Evolutionary conservation across 2,329 filamentous ascomycete species (phyloP), one percentile per base, ranked within the genome.

Genomic region (Exutisphaerella laricina): DNA sequence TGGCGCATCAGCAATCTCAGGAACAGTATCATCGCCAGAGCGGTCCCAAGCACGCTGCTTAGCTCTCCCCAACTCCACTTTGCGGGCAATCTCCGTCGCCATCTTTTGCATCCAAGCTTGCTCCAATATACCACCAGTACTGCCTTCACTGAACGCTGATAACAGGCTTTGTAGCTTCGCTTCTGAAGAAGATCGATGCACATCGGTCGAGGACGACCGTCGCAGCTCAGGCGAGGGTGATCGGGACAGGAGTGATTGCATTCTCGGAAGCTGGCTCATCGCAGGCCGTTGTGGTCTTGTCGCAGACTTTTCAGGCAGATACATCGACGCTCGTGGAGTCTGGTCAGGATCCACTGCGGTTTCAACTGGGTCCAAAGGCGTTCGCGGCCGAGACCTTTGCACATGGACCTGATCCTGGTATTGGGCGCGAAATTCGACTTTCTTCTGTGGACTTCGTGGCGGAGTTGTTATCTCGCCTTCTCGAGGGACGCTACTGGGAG

Each of bases 71-170:
- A 95, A 86, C 53, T 90, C 86, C 52, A 94, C 88, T 43, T 87
- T 84, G 38, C 82, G 74, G 25, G 88, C 88, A 57, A 97, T 90
- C 65, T 97, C 92, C 51, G 82, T 83, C 4, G 90, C 89, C 79
- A 98, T 92, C 70, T 95, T 92, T 70, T 84, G 80, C 67, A 92
- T 84, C 85, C 86, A 92, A 2, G 85, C 86, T 63, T 88, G 83
- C 61, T 88, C 84, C 18, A 87, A 70, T 36, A 88, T 85, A 13
- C 72, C 72, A 10, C 71, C 69, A 12, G 59, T 59, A 26, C 52
- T 54, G 29, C 56, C 51, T 30, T 56, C 55, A 26, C 43, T 48
- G 21, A 55, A 51, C 2, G 47, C 45, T 14, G 52, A 37, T 7
- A 54, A 38, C 12, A 60, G 48, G 30, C 49, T 54, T 4, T 51